phyloP scores from a whole-genome alignment of 352 stramenopile species.

The Globisporangium emineosum region DNA sequence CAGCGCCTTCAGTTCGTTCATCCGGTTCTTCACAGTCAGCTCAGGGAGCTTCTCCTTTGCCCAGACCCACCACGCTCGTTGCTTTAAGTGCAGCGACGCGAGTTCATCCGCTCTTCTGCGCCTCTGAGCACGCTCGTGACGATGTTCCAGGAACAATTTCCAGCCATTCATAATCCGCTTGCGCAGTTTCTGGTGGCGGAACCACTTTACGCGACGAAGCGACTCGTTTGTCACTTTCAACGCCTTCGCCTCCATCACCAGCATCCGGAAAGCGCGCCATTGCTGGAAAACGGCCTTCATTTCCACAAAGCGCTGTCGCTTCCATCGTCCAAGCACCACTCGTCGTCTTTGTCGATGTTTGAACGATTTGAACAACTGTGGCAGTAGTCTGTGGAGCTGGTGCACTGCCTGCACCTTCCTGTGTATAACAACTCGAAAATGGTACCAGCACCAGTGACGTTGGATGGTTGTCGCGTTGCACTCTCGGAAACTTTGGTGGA shows the following conservation, averaged over 20 bases:
- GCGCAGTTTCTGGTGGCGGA: conserved; percentile 26
- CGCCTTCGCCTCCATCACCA: conserved; percentile 7
- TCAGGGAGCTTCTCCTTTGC: background rate
- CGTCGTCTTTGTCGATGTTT: conserved; percentile 8
- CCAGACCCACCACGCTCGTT: conserved; percentile 12
- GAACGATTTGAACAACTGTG: conserved; percentile 7
- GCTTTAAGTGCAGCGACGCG: background rate
- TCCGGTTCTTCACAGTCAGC: conserved; percentile 7
- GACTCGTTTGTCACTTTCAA: conserved; percentile 12
- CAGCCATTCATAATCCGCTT: conserved; percentile 18
- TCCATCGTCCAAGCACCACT: conserved; percentile 18
- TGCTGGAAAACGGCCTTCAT: conserved; percentile 11
- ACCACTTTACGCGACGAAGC: conserved; percentile 19
- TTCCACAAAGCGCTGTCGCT: background rate
- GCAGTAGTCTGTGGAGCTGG: conserved; percentile 12
- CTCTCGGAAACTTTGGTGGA: conserved; percentile 6
- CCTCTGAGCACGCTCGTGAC: background rate
- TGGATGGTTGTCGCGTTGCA: conserved; percentile 12
- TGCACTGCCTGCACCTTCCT: background rate
- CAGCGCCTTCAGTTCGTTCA: conserved; percentile 12
- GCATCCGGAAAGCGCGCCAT: conserved; percentile 15
- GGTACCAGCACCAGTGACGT: conserved; percentile 16
- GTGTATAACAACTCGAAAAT: conserved; percentile 7
- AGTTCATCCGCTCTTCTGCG: background rate
- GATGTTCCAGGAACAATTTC: conserved; percentile 13